phyloP scores from a whole-genome alignment of 805 yeast genomes.

The Starmerella apis region DNA sequence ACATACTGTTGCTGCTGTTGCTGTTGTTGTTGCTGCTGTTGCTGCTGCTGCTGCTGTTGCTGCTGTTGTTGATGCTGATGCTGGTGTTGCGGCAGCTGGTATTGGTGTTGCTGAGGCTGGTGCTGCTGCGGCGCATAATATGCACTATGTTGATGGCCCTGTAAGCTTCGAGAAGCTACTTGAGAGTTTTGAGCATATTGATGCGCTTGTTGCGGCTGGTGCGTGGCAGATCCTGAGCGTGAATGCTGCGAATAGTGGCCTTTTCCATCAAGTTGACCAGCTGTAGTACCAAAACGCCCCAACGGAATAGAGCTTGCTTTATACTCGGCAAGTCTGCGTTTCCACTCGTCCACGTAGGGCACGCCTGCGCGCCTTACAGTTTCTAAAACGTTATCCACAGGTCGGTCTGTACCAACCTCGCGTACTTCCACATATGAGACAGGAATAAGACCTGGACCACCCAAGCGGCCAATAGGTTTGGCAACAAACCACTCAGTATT shows the following conservation, averaged over 20 bases:
- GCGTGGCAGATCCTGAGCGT: background rate
- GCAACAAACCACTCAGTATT: conserved; percentile 97
- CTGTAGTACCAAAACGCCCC: conserved; percentile 36
- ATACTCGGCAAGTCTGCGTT: conserved; percentile 75
- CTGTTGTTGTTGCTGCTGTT: background rate
- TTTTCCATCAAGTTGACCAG: conserved; percentile 4
- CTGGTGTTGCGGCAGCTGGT: background rate
- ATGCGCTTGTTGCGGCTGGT: background rate
- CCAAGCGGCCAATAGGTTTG: conserved; percentile 85
- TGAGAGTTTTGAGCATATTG: background rate
- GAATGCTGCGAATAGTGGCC: background rate
- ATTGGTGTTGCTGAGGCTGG: background rate
- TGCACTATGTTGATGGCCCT: background rate
- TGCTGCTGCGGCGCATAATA: background rate
- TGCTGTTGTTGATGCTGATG: background rate
- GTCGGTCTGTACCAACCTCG: conserved; percentile 56
- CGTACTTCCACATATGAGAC: conserved; percentile 78
- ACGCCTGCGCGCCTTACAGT: conserved; percentile 58
- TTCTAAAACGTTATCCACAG: conserved; percentile 46
- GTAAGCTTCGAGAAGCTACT: background rate
- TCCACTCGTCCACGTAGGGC: conserved; percentile 96
- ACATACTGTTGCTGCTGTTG: background rate
- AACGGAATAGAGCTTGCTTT: conserved; percentile 79
- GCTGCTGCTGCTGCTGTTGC: background rate
- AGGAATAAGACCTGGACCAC: conserved; percentile 96